Base-by-base conservation (phyloP, 345 rosid genomes). In the Murraya paniculata region DNA sequence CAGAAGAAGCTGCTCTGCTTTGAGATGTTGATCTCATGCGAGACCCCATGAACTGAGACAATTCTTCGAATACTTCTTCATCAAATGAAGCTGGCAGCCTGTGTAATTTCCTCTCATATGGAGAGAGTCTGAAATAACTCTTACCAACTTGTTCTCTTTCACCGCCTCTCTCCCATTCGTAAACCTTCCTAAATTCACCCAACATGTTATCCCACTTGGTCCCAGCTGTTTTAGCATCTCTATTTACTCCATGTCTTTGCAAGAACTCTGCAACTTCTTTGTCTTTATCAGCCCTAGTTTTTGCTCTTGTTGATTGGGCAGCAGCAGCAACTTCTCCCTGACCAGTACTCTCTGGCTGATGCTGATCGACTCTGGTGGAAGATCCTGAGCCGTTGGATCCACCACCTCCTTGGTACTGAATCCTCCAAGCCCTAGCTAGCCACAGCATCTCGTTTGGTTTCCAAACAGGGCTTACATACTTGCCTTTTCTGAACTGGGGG, bases 161-260 rank as follows among this genome's bases (percentile, higher is more conserved):
- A 7, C 89, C 89, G 0, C 95, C 92, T 82, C 90, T 90, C 72
- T 96, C 99, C 99, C 99, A 96, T 61, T 96, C 99, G 75, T 89
- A 87, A 4, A 96, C 99, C 77, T 94, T 96, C 78, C 98, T 85
- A 56, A 94, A 96, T 84, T 96, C 99, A 18, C 99, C 99, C 77
- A 96, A 83, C 99, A 96, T 96, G 79, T 96, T 96, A 82, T 96
- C 99, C 99, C 99, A 96, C 77, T 96, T 96, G 11, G 99, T 96
- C 38, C 98, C 97, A 11, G 99, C 97, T 5, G 97, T 96, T 83
- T 96, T 96, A 4, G 98, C 88, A 75, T 96, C 99, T 71, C 99
- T 86, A 72, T 85, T 91, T 25, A 96, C 81, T 4, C 97, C 98
- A 24, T 96, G 95, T 31, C 85, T 87, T 83, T 89, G 90, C 78